Conservation (phyloP, 2,329 filamentous ascomycete genomes). For the Arthrocladium fulminans region DNA sequence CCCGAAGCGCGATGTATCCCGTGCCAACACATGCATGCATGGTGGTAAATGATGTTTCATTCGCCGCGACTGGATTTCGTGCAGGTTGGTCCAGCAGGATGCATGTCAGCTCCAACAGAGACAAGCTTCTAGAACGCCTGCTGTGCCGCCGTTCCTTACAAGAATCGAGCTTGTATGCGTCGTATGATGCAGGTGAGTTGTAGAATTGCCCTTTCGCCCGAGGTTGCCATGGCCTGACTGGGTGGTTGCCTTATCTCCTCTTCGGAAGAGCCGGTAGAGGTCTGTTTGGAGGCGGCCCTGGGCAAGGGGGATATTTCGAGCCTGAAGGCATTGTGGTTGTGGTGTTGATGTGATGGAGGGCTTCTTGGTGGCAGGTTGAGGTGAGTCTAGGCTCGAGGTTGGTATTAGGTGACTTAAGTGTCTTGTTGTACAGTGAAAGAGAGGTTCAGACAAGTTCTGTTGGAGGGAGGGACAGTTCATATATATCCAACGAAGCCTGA, state of each 20-base stretch:
- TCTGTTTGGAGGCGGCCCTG: slow-evolving; percentile 26
- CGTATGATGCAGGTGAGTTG: background rate
- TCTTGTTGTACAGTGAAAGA: slow-evolving; percentile 7
- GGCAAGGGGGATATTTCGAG: slow-evolving; percentile 27
- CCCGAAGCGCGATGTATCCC: background rate
- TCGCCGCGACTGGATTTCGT: background rate
- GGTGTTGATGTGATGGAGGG: background rate
- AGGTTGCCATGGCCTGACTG: background rate
- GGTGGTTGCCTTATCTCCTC: slow-evolving; percentile 3
- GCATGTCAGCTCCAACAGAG: background rate
- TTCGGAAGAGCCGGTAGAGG: slow-evolving; percentile 26
- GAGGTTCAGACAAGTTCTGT: background rate
- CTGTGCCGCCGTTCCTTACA: background rate
- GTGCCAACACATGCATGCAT: slow-evolving; percentile 8
- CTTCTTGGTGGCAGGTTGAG: background rate
- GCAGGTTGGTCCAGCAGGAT: background rate
- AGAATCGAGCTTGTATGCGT: background rate
- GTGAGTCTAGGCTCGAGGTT: slow-evolving; percentile 3
- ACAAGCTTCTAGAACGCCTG: slow-evolving; percentile 2
- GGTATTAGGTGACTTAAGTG: slow-evolving; percentile 5
- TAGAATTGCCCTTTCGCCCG: background rate
- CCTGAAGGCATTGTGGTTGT: slow-evolving; percentile 23
- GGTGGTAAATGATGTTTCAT: slow-evolving; percentile 6
- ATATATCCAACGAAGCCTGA: slow-evolving; percentile 1
- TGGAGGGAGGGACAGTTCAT: slow-evolving; percentile 1